Evolutionary conservation across 768 basidiomycete genomes (phyloP), one percentile per base, ranked within the genome.

Genomic region (Jaapia argillacea): DNA sequence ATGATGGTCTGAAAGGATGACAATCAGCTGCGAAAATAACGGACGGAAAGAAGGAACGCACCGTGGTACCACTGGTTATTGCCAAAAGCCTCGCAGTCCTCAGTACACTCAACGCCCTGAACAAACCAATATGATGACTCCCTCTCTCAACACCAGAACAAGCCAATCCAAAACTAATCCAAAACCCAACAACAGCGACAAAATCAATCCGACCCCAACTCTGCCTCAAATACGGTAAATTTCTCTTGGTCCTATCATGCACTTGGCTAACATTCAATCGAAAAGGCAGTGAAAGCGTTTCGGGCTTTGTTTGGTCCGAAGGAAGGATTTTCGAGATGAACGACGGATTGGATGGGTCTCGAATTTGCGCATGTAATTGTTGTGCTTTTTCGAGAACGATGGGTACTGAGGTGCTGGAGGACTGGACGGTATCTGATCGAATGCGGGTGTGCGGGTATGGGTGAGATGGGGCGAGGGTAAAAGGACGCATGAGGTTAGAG

Each of bases 191-290:
- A 36, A 97, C 77, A 1, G 94, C 89, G 36, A 97, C 62, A 49
- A 85, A 78, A 58, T 98, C 94, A 43, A 96, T 84, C 41, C 91
- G 68, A 53, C 76, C 85, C 92, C 92, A 97, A 44, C 85, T 86
- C 55, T 97, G 91, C 6, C 94, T 74, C 1, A 98, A 70, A 58
- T 90, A 98, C 0, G 94, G 92, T 2, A 92, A 69, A 49, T 84
- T 81, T 25, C 79, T 68, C 22, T 65, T 63, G n/a, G 77, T 72
- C 50, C 77, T 76, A 43, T 72, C 67, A 47, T 70, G 74, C 0
- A 72, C 63, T 48, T 74, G 63, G 14, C 63, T 62, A n/a, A 85
- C 61, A 53, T 74, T 77, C 33, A 83, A 59, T 21, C 72, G 69
- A 54, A 83, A 84, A 0, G 82, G 81, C 6, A 82, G 69, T 2